Evolutionary conservation across 1,284 basidiomycete species (phyloP), one percentile per base, ranked within the genome.

Genomic region (Puccinia hordei): DNA sequence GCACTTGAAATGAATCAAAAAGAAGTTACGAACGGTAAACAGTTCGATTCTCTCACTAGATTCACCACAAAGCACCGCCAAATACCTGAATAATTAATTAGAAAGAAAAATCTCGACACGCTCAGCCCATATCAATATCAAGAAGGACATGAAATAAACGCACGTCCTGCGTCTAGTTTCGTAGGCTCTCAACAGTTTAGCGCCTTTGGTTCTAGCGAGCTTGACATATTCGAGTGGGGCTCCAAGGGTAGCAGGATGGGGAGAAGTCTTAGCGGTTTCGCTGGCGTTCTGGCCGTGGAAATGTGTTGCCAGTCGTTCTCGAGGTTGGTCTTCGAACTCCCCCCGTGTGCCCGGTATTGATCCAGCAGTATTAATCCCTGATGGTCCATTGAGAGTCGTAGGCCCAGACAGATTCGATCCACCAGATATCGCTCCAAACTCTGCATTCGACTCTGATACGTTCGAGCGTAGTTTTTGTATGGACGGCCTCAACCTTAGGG

Each of bases 21-120:
- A 93, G 33, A 44, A 13, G 3, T 17, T 19, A 78, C 82, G 80
- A 30, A 84, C 93, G 44, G 93, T 93, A 85, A 94, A 94, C 4
- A 94, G 87, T 84, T 94, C 93, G 72, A 94, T 92, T 83, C 94
- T 92, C 86, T 94, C 93, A n/a, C 92, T 93, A 82, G 90, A 91
- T 55, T 94, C 93, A n/a, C 93, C 93, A 82, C 93, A 94, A 0
- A 94, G 88, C 83, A 94, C 94, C 6, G 93, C 93, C 38, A 94
- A 88, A 87, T 93, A 93, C 85, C 92, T 93, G 82, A 6, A 55
- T 22, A 49, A 30, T 22, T 46, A 9, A 44, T 8, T 0, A n/a
- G 51, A 75, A 77, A 57, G 49, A 44, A 30, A 80, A 9, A 71
- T 33, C 35, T 44, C 30, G 19, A 49, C 38, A 41, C 27, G 22